Base-by-base conservation (phyloP, 2,329 filamentous ascomycete species). In the Diaporthe vaccinii region DNA sequence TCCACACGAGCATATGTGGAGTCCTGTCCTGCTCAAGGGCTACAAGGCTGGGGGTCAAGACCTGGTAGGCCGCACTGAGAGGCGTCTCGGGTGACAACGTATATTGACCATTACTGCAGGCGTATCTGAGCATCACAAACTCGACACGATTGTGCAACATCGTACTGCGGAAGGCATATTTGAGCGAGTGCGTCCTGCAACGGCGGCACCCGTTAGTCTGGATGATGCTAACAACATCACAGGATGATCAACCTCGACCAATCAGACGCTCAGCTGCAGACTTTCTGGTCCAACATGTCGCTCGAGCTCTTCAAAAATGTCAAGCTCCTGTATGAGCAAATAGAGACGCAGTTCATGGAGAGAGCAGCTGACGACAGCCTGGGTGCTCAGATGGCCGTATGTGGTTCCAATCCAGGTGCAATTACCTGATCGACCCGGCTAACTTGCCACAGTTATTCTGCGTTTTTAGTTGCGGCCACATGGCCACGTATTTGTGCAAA, bases 81-180 rank as follows among this genome's bases (percentile, higher is more conserved):
- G 22, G 22, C 2, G 9, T 17, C 20, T 44, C 44, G 22, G 10
- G 20, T 22, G 53, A 15, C 17, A 9, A 49, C 39, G 15, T 17
- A 25, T 44, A 34, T 36, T 51, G 71, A 49, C 28, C 4, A n/a
- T 7, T 72, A 25, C 4, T 10, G 22, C 36, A 89, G 88, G 88
- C 87, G 0, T 91, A 91, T 79, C 83, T 90, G 15, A 87, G 87
- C 57, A 85, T 90, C 7, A 90, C 89, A 5, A 90, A 90, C 83
- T 86, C 89, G 72, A 85, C 88, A 2, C 85, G 89, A 4, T 85
- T 91, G 7, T 90, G 89, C 79, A 89, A 91, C 74, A 90, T 91
- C 72, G 86, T 91, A 20, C 81, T 90, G 31, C 86, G 89, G 25
- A 87, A 88, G 72, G 85, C 88, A n/a, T 90, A 90, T 78, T 79